Percentiles rank a stretch among this genome's conserved stretches.
These are phyloP conservation scores for Isatis tinctoria DNA, from an alignment of 345 rosid species.

Conservation along the genomic window DNA sequence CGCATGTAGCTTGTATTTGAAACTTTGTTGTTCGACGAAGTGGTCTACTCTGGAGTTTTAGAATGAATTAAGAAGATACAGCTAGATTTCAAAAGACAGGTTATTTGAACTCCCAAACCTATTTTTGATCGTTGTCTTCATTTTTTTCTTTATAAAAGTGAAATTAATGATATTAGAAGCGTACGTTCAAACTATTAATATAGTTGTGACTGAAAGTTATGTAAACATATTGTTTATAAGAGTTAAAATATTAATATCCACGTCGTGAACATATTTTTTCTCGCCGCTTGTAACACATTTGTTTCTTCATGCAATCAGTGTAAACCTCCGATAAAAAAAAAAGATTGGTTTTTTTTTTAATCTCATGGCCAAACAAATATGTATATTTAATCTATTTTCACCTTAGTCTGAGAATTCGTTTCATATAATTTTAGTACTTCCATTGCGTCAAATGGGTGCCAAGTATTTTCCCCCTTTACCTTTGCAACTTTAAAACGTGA, in stretches of 20 bases:
- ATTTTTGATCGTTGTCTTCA: neutral
- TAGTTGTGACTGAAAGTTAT: neutral
- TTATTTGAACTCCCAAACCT: neutral
- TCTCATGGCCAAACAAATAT: neutral
- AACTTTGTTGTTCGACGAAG: conserved; percentile 6
- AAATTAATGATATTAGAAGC: neutral
- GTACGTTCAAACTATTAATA: neutral
- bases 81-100: neutral
- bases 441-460: conserved; percentile 27
- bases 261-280: conserved; percentile 3
- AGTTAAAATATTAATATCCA: neutral
- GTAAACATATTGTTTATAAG: neutral
- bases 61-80: neutral
- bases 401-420: neutral
- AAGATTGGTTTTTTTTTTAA: no score
- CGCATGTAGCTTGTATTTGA: conserved; percentile 28
- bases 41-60: neutral
- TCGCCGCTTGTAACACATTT: no score
- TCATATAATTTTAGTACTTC: neutral
- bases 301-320: no score
- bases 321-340: no score
- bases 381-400: neutral
- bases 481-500: conserved; percentile 25
- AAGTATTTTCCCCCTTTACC: conserved; percentile 14
- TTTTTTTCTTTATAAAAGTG: neutral